Evolutionary conservation across 345 rosid species (phyloP).

Genomic region (sweet orange (Citrus sinensis)): DVS_A1.0 CM039169.1:30342501-30343000

Average conservation of each 20-base stretch:
- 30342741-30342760: neutral
- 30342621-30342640: neutral
- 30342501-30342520: slow-evolving; percentile 25
- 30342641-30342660: neutral
- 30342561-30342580: slow-evolving; percentile 19
- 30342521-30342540: slow-evolving; percentile 5
- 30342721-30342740: slow-evolving; percentile 7
- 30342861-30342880: neutral
- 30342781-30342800: neutral
- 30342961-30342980: slow-evolving; percentile 9
- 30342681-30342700: neutral
- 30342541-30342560: slow-evolving; percentile 22
- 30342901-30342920: slow-evolving; percentile 7
- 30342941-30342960: slow-evolving; percentile 7
- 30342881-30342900: slow-evolving; percentile 5
- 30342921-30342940: slow-evolving; percentile 8
- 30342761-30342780: neutral
- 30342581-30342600: slow-evolving; percentile 6
- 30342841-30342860: neutral
- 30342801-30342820: neutral
- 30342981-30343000: neutral
- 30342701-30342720: neutral
- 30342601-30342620: neutral
- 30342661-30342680: neutral
- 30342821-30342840: neutral